Percentiles rank a stretch among this genome's conserved stretches.
Conservation (phyloP, 164 flowering plant genomes). For the Stephania cephalantha region DNA sequence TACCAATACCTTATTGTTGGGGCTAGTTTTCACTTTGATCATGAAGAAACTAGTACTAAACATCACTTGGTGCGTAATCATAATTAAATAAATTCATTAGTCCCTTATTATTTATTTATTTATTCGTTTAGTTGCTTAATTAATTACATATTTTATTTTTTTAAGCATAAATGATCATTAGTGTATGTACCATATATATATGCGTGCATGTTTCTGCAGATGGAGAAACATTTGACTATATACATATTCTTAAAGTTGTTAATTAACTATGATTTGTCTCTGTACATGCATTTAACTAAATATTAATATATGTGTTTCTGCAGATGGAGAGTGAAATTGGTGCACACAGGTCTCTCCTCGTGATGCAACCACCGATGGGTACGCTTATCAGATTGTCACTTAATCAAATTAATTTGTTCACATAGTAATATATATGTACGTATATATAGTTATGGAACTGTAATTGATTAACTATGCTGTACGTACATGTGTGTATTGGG, state of each 20-base stretch:
- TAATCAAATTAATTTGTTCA: no score
- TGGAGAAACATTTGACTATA: no score
- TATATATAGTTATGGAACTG: no score
- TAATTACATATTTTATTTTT: background rate
- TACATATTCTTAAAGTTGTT: no score
- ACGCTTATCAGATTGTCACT: background rate
- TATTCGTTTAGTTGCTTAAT: no score
- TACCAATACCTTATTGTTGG: background rate
- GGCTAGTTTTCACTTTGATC: background rate
- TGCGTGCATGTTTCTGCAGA: no score
- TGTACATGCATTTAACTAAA: background rate
- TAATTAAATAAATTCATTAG: no score
- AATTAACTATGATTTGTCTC: background rate
- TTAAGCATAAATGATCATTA: no score
- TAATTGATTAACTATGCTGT: no score
- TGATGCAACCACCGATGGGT: background rate
- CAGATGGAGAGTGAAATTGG: background rate
- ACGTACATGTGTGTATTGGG: no score
- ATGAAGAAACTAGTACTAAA: background rate
- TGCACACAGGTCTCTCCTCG: background rate
- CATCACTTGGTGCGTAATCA: background rate
- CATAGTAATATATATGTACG: no score
- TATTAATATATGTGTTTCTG: background rate
- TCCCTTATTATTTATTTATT: background rate
- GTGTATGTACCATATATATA: no score